Evolutionary conservation across 2,329 filamentous ascomycete species (phyloP).

Genomic region (Aspergillus uvarum): DNA sequence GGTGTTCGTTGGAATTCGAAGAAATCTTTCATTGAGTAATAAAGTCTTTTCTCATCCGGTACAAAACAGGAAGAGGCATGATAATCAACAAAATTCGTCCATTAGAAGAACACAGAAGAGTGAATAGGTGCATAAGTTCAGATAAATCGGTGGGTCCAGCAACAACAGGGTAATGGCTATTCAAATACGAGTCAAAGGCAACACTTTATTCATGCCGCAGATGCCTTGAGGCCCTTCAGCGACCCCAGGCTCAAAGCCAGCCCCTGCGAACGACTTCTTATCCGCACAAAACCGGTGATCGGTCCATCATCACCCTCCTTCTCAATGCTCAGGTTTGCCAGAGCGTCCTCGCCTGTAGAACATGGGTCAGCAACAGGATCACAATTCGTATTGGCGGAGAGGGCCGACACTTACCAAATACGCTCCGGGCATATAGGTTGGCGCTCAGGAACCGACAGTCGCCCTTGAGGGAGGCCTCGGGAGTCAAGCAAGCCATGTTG

Average conservation of each 20-base stretch:
- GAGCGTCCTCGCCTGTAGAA: conserved; percentile 82
- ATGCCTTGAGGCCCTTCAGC: conserved; percentile 88
- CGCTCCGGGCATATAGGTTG: conserved; percentile 92
- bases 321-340: conserved; percentile 96
- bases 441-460: conserved; percentile 98
- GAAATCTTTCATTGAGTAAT: conserved; percentile 19
- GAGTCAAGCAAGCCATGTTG: conserved; percentile 97
- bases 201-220: conserved; percentile 38
- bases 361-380: conserved; percentile 23
- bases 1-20: conserved; percentile 2
- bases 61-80: conserved; percentile 26
- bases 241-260: conserved; percentile 90
- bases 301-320: conserved; percentile 94
- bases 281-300: conserved; percentile 95
- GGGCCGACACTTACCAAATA: conserved; percentile 76
- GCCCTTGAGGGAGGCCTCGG: conserved; percentile 92
- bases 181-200: conserved; percentile 28
- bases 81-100: conserved; percentile 33
- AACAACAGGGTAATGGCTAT: conserved; percentile 32
- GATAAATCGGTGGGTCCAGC: conserved; percentile 22
- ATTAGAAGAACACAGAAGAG: conserved; percentile 22
- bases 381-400: neutral
- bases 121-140: conserved; percentile 17
- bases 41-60: conserved; percentile 28
- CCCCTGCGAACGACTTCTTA: conserved; percentile 94